phyloP scores from a whole-genome alignment of 1,284 basidiomycete species.

The Ustilago loliicola region DNA sequence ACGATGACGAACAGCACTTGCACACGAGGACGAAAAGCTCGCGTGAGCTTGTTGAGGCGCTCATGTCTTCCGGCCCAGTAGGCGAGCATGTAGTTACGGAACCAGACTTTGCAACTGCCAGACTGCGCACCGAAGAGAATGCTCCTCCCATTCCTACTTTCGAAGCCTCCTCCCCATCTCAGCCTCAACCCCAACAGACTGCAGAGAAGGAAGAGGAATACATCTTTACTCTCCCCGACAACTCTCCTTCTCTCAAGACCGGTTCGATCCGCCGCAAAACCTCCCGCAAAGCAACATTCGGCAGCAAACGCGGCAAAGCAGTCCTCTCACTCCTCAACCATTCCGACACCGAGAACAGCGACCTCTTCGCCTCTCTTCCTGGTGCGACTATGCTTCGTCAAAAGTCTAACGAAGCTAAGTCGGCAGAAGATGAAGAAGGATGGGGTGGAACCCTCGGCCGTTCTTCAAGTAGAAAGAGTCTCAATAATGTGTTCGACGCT shows the following conservation, averaged over 20 bases:
- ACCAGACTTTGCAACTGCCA: conserved; percentile 47
- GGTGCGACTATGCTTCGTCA: conserved; percentile 36
- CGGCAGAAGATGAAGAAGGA: conserved; percentile 42
- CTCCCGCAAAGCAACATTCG: conserved; percentile 40
- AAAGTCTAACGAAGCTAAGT: background rate
- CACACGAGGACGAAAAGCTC: conserved; percentile 47
- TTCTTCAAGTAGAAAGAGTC: conserved; percentile 28
- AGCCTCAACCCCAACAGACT: background rate
- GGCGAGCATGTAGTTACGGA: background rate
- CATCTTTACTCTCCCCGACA: conserved; percentile 28
- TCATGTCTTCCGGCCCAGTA: conserved; percentile 7
- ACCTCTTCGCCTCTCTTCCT: conserved; percentile 33
- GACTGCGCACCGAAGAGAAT: conserved; percentile 25
- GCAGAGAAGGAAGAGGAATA: conserved; percentile 21
- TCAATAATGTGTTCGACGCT: conserved; percentile 24
- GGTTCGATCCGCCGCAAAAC: conserved; percentile 27
- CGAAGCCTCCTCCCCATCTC: conserved; percentile 1
- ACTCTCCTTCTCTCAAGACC: background rate
- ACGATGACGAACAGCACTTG: background rate
- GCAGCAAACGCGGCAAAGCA: conserved; percentile 51
- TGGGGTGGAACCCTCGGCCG: conserved; percentile 55
- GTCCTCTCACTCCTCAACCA: conserved; percentile 37
- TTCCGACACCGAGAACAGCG: conserved; percentile 13
- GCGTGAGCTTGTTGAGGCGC: conserved; percentile 36
- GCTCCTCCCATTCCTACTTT: conserved; percentile 20